These are phyloP conservation scores for Borealophlyctis nickersoniae DNA, from an alignment of 192 early-diverging fungal genomes.

Conservation along the genomic window DNA sequence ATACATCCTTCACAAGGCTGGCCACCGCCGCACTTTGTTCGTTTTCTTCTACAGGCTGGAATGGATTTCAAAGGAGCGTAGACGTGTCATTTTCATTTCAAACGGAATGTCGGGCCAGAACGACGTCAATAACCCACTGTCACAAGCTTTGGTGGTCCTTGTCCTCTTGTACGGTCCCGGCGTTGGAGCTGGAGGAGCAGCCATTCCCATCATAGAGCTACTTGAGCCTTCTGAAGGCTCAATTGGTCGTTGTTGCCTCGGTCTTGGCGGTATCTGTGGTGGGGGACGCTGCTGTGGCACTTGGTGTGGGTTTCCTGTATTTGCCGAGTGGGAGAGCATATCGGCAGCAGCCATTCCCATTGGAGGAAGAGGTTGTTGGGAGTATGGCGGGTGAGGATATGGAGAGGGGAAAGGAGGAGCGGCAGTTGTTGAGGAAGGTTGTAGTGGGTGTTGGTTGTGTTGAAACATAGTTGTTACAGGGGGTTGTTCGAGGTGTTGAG, in stretches of 20 bases:
- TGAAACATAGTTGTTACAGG: not conserved
- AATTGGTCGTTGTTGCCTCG: not conserved
- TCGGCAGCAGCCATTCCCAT: not conserved
- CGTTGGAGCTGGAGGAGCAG: not conserved
- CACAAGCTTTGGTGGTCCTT: slow-evolving; percentile 30
- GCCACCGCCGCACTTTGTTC: slow-evolving; percentile 34
- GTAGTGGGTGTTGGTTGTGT: not conserved
- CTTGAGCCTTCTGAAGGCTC: not conserved
- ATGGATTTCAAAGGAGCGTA: no score
- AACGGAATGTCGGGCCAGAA: no score
- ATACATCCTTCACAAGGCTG: slow-evolving; percentile 36
- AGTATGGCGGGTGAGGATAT: not conserved
- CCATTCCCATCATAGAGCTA: not conserved
- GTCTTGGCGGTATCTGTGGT: not conserved
- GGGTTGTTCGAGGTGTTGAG: no score
- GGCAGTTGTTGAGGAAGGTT: not conserved
- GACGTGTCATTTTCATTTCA: no score
- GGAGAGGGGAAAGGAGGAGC: not conserved
- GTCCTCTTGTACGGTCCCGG: slow-evolving; percentile 21
- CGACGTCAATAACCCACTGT: slow-evolving; percentile 8
- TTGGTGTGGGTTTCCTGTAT: not conserved
- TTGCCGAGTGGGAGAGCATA: no score
- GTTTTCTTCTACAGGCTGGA: slow-evolving; percentile 36
- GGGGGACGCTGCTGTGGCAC: not conserved
- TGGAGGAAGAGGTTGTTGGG: not conserved